phyloP scores from a whole-genome alignment of 106 monocot species.

The Dactylorhiza incarnata region DNA sequence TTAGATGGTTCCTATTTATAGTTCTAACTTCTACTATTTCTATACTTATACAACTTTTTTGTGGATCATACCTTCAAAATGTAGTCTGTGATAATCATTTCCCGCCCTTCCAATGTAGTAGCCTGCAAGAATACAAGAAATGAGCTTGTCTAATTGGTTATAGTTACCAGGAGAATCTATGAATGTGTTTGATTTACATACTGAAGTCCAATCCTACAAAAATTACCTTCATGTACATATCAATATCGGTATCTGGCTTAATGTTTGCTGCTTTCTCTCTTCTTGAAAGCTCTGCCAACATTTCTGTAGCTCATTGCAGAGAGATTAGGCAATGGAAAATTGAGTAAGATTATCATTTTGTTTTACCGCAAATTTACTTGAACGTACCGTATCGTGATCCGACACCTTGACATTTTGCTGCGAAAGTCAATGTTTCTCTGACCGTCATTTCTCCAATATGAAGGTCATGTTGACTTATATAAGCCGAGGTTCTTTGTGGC shows the following conservation, averaged over 20 bases:
- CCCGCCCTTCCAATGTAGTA: slow-evolving; percentile 8
- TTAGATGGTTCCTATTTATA: not conserved
- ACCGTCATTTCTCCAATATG: slow-evolving; percentile 65
- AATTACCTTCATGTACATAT: slow-evolving; percentile 67
- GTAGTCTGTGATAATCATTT: slow-evolving; percentile 8
- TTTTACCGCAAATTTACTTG: not conserved
- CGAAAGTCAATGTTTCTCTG: slow-evolving; percentile 53
- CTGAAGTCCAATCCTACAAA: not conserved
- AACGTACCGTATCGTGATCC: slow-evolving; percentile 42
- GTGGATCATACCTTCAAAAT: slow-evolving; percentile 8
- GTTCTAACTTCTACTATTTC: not conserved
- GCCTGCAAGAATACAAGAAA: slow-evolving; percentile 2
- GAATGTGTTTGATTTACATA: not conserved
- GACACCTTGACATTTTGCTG: slow-evolving; percentile 55
- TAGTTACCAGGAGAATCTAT: not conserved
- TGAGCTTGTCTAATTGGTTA: not conserved
- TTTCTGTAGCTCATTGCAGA: slow-evolving; percentile 7
- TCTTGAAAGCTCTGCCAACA: slow-evolving; percentile 19
- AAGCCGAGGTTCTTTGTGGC: slow-evolving; percentile 57
- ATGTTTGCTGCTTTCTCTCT: slow-evolving; percentile 28
- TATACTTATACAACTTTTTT: not conserved
- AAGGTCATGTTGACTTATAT: slow-evolving; percentile 55
- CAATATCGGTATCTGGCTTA: slow-evolving; percentile 27
- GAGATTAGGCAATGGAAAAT: not conserved
- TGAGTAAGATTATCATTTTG: not conserved